These are phyloP conservation scores for Zymoseptoria tritici DNA, from an alignment of 2,329 filamentous ascomycete genomes.

Conservation along the genomic window DNA sequence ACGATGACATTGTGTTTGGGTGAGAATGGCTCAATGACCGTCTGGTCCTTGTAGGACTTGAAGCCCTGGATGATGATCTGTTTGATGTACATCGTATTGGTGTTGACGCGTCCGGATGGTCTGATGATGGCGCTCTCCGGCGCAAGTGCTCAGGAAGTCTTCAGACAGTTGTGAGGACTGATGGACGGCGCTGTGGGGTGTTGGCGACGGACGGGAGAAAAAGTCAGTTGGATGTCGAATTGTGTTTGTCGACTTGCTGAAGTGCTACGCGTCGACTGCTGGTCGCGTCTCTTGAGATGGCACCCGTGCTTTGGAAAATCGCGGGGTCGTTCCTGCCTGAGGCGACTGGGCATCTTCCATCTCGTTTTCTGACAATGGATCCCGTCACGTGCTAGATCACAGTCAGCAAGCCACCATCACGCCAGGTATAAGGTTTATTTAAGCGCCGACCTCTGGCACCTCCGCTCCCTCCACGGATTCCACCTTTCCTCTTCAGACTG, in stretches of 20 bases:
- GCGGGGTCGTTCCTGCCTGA: background rate
- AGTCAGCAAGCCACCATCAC: no score
- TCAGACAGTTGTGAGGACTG: background rate
- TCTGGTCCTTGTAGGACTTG: constrained; percentile 96
- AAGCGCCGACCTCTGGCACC: no score
- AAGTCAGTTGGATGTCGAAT: background rate
- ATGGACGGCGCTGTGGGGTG: background rate
- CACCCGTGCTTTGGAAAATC: background rate
- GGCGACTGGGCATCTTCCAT: no score
- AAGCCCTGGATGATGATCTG: constrained; percentile 99
- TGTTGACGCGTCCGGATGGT: background rate
- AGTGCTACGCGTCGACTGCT: background rate
- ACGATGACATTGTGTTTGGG: constrained; percentile 97
- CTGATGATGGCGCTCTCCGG: background rate
- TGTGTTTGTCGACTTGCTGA: background rate
- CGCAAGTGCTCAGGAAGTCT: background rate
- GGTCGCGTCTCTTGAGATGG: background rate
- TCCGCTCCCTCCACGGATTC: background rate
- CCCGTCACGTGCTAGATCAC: no score
- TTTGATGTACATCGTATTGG: constrained; percentile 79
- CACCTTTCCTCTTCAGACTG: background rate
- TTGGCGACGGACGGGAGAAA: background rate
- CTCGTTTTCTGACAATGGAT: no score
- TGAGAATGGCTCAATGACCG: constrained; percentile 95
- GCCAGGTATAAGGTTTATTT: no score